phyloP scores from a whole-genome alignment of 768 basidiomycete species.

The Tylopilus vinaceipallidus region DNA sequence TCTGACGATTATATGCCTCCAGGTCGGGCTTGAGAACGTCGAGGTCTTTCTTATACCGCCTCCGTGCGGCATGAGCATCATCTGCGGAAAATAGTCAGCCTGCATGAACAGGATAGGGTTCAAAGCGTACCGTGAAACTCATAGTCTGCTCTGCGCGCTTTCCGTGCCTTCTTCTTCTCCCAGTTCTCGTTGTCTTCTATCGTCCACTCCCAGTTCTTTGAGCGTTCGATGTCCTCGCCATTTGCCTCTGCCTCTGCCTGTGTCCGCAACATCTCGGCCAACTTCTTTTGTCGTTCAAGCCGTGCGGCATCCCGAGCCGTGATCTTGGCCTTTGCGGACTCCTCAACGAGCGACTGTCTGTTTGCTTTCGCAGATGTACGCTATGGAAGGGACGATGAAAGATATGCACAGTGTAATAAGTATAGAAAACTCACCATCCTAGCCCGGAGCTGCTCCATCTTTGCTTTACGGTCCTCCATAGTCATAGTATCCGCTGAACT shows the following conservation, averaged over 20 bases:
- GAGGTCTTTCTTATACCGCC: constrained; percentile 90
- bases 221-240: constrained; percentile 94
- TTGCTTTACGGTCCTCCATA: constrained; percentile 74
- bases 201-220: constrained; percentile 85
- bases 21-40: constrained; percentile 87
- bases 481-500: constrained; percentile 32
- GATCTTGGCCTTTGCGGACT: constrained; percentile 73
- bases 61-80: constrained; percentile 83
- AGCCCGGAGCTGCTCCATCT: constrained; percentile 71
- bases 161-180: constrained; percentile 63
- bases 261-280: constrained; percentile 80
- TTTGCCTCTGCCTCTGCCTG: constrained; percentile 88
- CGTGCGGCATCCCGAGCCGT: constrained; percentile 79
- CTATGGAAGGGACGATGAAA: constrained; percentile 37
- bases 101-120: not conserved
- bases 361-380: constrained; percentile 79
- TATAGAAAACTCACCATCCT: constrained; percentile 59
- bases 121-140: constrained; percentile 79
- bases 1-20: constrained; percentile 83
- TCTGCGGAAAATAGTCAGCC: constrained; percentile 45
- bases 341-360: constrained; percentile 80
- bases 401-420: not conserved
- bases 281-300: constrained; percentile 84
- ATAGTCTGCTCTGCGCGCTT: constrained; percentile 81
- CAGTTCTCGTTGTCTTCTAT: constrained; percentile 31